These are phyloP conservation scores for Talaromyces sp. DNA, from an alignment of 2,329 filamentous ascomycete species.

Conservation along the genomic window DNA sequence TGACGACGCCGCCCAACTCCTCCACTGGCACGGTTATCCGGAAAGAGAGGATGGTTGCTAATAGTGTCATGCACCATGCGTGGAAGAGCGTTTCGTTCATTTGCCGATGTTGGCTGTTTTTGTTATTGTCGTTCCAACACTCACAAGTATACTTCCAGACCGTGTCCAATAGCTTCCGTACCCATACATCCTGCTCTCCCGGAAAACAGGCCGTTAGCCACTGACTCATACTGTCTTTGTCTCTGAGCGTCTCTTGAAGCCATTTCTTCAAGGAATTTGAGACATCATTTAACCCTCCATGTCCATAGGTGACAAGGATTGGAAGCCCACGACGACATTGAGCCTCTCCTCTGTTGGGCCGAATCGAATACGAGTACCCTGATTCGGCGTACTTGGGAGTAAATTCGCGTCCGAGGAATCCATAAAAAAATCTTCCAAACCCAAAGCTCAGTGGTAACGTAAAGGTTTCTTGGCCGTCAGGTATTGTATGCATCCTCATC, in stretches of 20 bases:
- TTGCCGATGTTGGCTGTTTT: neutral
- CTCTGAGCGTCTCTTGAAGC: neutral
- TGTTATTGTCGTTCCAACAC: neutral
- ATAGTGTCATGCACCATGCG: conserved; percentile 8
- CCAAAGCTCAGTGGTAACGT: conserved; percentile 3
- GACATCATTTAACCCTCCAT: no score
- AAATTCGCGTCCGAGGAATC: conserved; percentile 1
- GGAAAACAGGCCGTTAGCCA: conserved; percentile 1
- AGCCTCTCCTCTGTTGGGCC: neutral
- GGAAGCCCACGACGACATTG: neutral
- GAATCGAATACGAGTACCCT: neutral
- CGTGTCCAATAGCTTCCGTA: neutral
- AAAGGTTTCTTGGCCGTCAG: neutral
- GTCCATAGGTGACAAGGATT: neutral
- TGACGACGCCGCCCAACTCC: neutral
- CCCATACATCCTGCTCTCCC: neutral
- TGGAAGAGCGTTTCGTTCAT: neutral
- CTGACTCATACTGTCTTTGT: neutral
- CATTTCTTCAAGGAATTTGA: no score
- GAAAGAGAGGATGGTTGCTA: conserved; percentile 7
- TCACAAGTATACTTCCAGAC: neutral
- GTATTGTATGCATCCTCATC: neutral
- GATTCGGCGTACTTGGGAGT: neutral
- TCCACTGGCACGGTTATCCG: conserved; percentile 1
- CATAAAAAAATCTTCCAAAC: neutral